phyloP scores from a whole-genome alignment of 352 stramenopile genomes.

The Phytopythium aichiense region DNA sequence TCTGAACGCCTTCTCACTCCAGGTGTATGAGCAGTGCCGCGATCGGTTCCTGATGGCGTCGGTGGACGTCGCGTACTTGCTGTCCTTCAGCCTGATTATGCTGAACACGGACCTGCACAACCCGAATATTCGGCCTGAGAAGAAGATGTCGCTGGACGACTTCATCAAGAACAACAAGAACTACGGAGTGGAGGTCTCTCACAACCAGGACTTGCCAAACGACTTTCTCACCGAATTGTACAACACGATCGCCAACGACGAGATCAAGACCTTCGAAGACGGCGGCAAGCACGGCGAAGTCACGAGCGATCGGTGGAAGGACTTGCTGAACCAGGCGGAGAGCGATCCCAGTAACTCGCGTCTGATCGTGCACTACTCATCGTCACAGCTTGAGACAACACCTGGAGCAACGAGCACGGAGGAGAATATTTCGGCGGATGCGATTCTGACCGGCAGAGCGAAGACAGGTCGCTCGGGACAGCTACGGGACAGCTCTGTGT shows the following conservation, averaged over 20 bases:
- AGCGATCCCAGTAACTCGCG: conserved; percentile 51
- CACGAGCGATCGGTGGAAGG: conserved; percentile 75
- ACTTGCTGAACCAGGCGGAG: conserved; percentile 71
- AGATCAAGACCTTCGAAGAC: conserved; percentile 84
- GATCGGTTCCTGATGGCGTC: conserved; percentile 84
- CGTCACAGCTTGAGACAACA: conserved; percentile 9
- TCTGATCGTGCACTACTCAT: conserved; percentile 54
- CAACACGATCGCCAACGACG: conserved; percentile 60
- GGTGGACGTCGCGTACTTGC: conserved; percentile 85
- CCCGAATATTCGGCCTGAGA: conserved; percentile 74
- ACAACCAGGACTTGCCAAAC: conserved; percentile 56
- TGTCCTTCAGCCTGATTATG: conserved; percentile 90
- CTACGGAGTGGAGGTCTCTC: conserved; percentile 84
- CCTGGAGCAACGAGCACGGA: not conserved
- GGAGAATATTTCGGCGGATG: not conserved
- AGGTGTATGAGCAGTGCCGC: conserved; percentile 82
- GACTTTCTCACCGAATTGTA: conserved; percentile 79
- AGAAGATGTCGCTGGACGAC: conserved; percentile 84
- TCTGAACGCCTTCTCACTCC: conserved; percentile 79
- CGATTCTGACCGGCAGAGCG: not conserved
- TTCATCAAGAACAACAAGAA: conserved; percentile 91
- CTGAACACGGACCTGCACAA: conserved; percentile 88
- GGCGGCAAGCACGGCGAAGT: conserved; percentile 73
- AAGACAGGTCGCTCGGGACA: not conserved
- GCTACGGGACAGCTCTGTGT: conserved; percentile 2